Evolutionary conservation across 208 protist genomes (phyloP), one percentile per base, ranked within the genome.

Genomic region (Wallacemonas rigidus): DNA sequence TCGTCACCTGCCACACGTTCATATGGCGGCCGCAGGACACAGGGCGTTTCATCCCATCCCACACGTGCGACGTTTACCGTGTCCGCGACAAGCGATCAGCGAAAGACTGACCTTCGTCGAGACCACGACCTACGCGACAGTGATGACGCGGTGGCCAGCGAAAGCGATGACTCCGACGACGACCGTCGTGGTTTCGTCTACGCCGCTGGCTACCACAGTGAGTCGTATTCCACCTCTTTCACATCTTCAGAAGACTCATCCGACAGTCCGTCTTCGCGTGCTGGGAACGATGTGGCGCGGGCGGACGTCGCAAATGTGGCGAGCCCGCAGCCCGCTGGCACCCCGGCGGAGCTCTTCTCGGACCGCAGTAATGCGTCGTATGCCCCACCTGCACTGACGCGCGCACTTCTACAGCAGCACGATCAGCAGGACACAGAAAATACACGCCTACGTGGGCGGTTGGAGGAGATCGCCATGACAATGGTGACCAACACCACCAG

Each of bases 171-270:
- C 12, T 6, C 11, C 43, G 53, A 53, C 53, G 44, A 51, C 36
- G n/a, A 44, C 39, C 36, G 44, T 8, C 15, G 38, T 11, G 40
- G 36, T 3, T 55, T 65, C 51, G 47, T 61, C 17, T 69, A 75
- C 71, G 71, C 67, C 12, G 71, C 67, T 3, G 71, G 71, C 61
- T 75, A 75, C 41, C 58, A 62, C 60, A 75, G 71, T 61, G 69
- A 73, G 44, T 7, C 56, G 5, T 15, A 44, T 3, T 38, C 41
- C 41, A 14, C 38, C 35, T 64, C 58, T 4, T 47, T n/a, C 6
- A 45, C 64, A 1, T 54, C 64, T 43, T 69, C 64, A 35, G 26
- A 11, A 45, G 44, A 39, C 57, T 8, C 15, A 38, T 58, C 54
- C 54, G 6, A 26, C 26, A 26, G 26, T 26, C 26, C 26, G 26